Evolutionary conservation across 1,284 basidiomycete genomes (phyloP).

Genomic region (Cryptococcus hybrid): DNA sequence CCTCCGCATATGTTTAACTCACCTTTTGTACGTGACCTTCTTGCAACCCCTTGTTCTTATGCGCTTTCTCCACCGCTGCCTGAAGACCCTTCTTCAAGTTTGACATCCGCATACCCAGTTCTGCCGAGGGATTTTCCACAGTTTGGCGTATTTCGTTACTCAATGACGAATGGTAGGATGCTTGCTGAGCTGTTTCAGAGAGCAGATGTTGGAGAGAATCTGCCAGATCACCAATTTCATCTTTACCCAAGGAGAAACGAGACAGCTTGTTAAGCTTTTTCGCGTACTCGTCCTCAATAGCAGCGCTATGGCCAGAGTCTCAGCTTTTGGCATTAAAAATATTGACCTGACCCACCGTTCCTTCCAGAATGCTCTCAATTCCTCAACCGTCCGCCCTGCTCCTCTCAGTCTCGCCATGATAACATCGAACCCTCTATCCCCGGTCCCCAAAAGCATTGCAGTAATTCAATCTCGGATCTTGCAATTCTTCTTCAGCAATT

Average conservation of each 20-base stretch:
- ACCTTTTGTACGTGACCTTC: conserved; percentile 76
- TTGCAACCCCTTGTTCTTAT: conserved; percentile 79
- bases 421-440: conserved; percentile 86
- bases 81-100: conserved; percentile 70
- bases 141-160: conserved; percentile 74
- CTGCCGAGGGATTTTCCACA: conserved; percentile 65
- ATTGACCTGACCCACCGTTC: conserved; percentile 63
- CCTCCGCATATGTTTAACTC: conserved; percentile 5
- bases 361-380: conserved; percentile 81
- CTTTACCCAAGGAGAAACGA: conserved; percentile 71
- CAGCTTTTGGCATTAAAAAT: neutral
- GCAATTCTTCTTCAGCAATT: conserved; percentile 25
- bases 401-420: conserved; percentile 84
- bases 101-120: conserved; percentile 65
- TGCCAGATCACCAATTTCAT: conserved; percentile 87
- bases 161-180: conserved; percentile 57
- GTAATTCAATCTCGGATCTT: conserved; percentile 63
- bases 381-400: conserved; percentile 82
- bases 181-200: conserved; percentile 78
- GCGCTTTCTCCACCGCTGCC: conserved; percentile 76
- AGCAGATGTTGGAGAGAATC: conserved; percentile 74
- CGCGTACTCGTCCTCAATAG: conserved; percentile 90
- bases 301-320: conserved; percentile 24
- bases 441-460: conserved; percentile 93
- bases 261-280: conserved; percentile 80